These are phyloP conservation scores for Laetiporus sulphureus DNA, from an alignment of 1,284 basidiomycete species.

Conservation along the genomic window DNA sequence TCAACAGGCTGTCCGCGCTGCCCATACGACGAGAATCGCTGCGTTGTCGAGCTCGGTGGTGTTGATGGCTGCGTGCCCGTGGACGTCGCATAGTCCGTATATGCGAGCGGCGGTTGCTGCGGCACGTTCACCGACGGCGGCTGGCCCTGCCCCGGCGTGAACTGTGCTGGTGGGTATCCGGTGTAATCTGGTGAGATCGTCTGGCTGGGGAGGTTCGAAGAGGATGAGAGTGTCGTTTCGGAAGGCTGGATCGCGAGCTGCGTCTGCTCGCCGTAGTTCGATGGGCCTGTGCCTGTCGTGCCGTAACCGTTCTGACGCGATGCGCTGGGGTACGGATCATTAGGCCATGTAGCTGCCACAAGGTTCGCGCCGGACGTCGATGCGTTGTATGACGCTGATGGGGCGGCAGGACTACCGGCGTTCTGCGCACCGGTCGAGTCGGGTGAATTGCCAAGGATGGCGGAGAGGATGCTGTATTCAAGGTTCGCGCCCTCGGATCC, in stretches of 20 bases:
- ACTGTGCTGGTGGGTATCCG: conserved; percentile 7
- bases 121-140: conserved; percentile 9
- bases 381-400: conserved; percentile 13
- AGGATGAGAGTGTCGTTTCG: conserved; percentile 26
- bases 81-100: conserved; percentile 3
- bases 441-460: conserved; percentile 79
- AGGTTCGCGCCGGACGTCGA: conserved; percentile 15
- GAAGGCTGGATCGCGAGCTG: conserved; percentile 32
- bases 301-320: background rate
- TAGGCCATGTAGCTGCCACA: conserved; percentile 38
- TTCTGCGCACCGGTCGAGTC: conserved; percentile 37
- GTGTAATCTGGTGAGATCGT: background rate
- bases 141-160: conserved; percentile 7
- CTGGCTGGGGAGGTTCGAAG: conserved; percentile 1
- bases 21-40: conserved; percentile 4
- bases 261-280: conserved; percentile 15
- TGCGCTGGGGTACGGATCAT: conserved; percentile 25
- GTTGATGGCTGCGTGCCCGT: conserved; percentile 1
- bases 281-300: conserved; percentile 7
- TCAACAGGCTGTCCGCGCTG: conserved; percentile 3
- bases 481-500: conserved; percentile 83
- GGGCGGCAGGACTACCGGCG: conserved; percentile 30
- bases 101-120: conserved; percentile 2
- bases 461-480: conserved; percentile 87
- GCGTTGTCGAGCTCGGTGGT: background rate